Conservation (phyloP, 177 flowering plant species). For the Vitis hybrid region DNA sequence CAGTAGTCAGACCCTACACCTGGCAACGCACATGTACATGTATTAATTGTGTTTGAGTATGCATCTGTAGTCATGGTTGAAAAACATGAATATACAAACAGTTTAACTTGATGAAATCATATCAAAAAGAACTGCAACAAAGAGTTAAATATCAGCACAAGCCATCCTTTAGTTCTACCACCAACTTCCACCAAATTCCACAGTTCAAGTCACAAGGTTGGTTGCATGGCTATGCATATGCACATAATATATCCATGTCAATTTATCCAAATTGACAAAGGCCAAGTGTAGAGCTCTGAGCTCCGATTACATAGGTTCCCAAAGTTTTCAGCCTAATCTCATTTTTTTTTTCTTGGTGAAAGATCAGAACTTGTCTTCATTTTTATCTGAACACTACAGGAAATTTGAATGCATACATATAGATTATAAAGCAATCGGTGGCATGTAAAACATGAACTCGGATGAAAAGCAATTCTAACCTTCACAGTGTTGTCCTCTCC, state of each 20-base stretch:
- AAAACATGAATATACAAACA: background rate
- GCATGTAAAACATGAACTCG: background rate
- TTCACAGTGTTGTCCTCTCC: conserved; percentile 96
- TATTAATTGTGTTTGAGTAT: background rate
- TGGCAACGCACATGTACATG: background rate
- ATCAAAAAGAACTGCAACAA: background rate
- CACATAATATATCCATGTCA: too few species aligned
- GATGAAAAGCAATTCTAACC: conserved; percentile 40
- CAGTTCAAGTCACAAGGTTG: background rate
- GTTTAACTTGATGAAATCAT: background rate
- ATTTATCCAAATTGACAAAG: too few species aligned
- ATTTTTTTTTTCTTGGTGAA: too few species aligned
- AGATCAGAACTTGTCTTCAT: background rate
- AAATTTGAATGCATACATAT: background rate
- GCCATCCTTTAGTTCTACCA: background rate
- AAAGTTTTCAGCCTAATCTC: too few species aligned
- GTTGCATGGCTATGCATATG: background rate
- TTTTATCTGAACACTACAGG: background rate
- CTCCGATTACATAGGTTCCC: too few species aligned
- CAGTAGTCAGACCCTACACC: background rate
- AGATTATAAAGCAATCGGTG: background rate
- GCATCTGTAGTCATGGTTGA: background rate
- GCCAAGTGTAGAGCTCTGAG: too few species aligned
- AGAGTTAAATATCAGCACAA: background rate
- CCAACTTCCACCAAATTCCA: background rate